A percentile compares a stretch with the other conserved stretches of the same genome.
phyloP scores from a whole-genome alignment of 2,329 filamentous ascomycete genomes.

The Trichoderma oligosporum region DNA sequence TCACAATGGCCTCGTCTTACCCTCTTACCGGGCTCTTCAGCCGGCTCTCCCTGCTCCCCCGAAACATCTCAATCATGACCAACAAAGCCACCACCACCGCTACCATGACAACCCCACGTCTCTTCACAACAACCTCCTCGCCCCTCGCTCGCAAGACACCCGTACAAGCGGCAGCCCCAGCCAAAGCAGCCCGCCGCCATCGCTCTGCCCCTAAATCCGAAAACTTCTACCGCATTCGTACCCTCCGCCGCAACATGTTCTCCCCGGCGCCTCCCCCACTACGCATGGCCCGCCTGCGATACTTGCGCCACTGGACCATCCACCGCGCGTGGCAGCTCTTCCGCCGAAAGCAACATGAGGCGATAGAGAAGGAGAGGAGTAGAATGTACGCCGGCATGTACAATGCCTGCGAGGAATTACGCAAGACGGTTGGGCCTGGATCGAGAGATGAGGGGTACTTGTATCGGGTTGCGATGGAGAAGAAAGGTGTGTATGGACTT shows the following conservation, averaged over 20 bases:
- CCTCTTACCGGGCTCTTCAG: slow-evolving; percentile 33
- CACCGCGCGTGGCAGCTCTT: slow-evolving; percentile 91
- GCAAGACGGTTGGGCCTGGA: slow-evolving; percentile 55
- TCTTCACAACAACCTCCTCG: slow-evolving; percentile 33
- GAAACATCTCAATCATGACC: slow-evolving; percentile 16
- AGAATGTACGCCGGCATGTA: slow-evolving; percentile 79
- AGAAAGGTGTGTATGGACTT: slow-evolving; percentile 74
- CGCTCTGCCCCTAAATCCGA: slow-evolving; percentile 34
- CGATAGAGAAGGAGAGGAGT: slow-evolving; percentile 67
- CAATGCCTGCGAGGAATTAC: slow-evolving; percentile 79
- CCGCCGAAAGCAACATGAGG: slow-evolving; percentile 63
- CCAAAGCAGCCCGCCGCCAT: slow-evolving; percentile 29
- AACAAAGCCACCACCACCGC: slow-evolving; percentile 16
- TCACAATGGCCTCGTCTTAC: slow-evolving; percentile 29
- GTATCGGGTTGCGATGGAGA: slow-evolving; percentile 85
- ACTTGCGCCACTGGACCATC: slow-evolving; percentile 97
- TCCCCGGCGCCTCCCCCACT: slow-evolving; percentile 62
- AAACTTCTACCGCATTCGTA: slow-evolving; percentile 42
- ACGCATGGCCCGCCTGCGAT: slow-evolving; percentile 80
- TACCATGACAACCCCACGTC: slow-evolving; percentile 22
- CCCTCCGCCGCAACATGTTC: slow-evolving; percentile 47
- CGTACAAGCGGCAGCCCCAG: slow-evolving; percentile 25
- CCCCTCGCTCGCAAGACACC: slow-evolving; percentile 31
- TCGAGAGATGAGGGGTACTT: slow-evolving; percentile 63
- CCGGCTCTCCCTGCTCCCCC: slow-evolving; percentile 22